Evolutionary conservation across 768 basidiomycete genomes (phyloP).

Genomic region (Pleurotus eryngii): DNA sequence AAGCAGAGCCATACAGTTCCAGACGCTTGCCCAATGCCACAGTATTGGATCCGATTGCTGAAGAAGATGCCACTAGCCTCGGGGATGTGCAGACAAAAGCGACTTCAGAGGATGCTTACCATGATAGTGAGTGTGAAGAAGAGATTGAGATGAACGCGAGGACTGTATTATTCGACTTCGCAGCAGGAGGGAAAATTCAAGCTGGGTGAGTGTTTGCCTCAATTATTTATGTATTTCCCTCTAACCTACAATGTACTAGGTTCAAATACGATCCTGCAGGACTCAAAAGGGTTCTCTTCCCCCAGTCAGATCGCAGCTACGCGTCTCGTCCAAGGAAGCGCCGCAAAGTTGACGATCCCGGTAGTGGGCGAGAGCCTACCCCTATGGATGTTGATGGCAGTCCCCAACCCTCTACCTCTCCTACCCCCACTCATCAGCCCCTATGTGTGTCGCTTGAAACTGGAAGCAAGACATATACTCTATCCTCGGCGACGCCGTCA

Average conservation of each 20-base stretch:
- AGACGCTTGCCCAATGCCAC: conserved; percentile 35
- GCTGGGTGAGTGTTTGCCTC: conserved; percentile 37
- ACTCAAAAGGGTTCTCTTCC: conserved; percentile 43
- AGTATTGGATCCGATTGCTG: conserved; percentile 36
- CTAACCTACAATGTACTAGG: conserved; percentile 23
- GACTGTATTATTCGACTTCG: conserved; percentile 27
- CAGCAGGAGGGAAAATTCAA: conserved; percentile 28
- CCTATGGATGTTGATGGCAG: conserved; percentile 14
- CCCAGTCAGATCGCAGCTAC: conserved; percentile 15
- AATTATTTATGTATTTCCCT: neutral
- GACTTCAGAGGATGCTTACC: conserved; percentile 12
- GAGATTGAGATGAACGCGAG: conserved; percentile 21
- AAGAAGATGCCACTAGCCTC: conserved; percentile 30
- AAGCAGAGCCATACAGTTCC: conserved; percentile 15
- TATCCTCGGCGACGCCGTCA: conserved; percentile 24
- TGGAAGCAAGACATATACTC: conserved; percentile 35
- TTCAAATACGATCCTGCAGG: conserved; percentile 50
- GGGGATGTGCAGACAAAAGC: conserved; percentile 20
- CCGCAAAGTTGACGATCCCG: conserved; percentile 16
- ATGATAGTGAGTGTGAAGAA: conserved; percentile 21
- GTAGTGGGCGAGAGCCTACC: conserved; percentile 1
- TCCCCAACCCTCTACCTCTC: neutral
- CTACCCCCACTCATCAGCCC: conserved; percentile 2
- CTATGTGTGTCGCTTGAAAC: conserved; percentile 34
- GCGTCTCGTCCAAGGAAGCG: conserved; percentile 30